Evolutionary conservation across 352 stramenopile genomes (phyloP).

Genomic region (Pythium chondricola): DNA sequence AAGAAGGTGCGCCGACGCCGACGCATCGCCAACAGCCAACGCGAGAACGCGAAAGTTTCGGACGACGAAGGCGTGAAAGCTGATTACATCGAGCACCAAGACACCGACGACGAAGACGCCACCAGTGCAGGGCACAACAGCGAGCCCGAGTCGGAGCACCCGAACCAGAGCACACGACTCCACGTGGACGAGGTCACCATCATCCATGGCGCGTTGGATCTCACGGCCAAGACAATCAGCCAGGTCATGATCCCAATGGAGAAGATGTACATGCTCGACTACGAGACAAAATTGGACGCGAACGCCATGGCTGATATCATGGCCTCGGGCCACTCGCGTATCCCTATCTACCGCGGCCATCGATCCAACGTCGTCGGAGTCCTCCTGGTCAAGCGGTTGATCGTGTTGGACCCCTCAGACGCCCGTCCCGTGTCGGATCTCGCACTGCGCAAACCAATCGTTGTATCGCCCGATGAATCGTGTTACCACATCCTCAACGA

Average conservation of each 20-base stretch:
- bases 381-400: constrained; percentile 85
- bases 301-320: constrained; percentile 80
- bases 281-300: constrained; percentile 68
- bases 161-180: constrained; percentile 40
- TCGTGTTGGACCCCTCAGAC: constrained; percentile 84
- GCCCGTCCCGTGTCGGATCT: constrained; percentile 53
- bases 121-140: neutral
- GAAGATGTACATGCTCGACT: constrained; percentile 84
- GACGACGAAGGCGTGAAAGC: too few species aligned
- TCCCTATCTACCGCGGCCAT: constrained; percentile 84
- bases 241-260: constrained; percentile 88
- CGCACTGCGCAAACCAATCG: constrained; percentile 68
- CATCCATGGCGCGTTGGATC: constrained; percentile 87
- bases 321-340: constrained; percentile 76
- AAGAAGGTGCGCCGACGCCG: constrained; percentile 9
- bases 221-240: constrained; percentile 79
- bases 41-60: constrained; percentile 1
- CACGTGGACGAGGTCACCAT: constrained; percentile 89
- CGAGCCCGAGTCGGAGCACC: constrained; percentile 20
- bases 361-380: constrained; percentile 76
- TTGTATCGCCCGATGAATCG: constrained; percentile 70
- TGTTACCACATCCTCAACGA: constrained; percentile 89
- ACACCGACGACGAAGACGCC: neutral
- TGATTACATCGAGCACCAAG: constrained; percentile 9
- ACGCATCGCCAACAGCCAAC: constrained; percentile 2